Conservation (phyloP, 108 stramenopile species). For the Ochromonas danica region DNA sequence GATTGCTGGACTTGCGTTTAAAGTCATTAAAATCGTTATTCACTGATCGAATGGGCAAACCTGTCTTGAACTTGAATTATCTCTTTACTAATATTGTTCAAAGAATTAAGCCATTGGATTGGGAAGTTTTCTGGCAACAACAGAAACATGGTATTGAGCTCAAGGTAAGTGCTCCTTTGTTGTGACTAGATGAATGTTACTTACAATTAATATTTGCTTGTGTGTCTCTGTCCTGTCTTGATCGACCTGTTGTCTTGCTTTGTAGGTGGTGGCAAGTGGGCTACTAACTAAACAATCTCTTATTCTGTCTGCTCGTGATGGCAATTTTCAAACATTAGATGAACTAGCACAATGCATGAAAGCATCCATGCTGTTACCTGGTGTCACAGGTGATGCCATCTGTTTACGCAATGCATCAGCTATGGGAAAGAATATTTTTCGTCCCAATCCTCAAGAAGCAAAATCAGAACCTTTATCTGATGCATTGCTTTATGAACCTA, state of each 20-base stretch:
- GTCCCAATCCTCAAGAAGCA: no score
- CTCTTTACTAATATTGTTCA: constrained; percentile 74
- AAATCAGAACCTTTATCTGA: constrained; percentile 80
- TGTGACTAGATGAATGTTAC: neutral
- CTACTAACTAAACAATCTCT: constrained; percentile 67
- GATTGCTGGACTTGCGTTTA: constrained; percentile 75
- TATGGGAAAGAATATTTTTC: neutral
- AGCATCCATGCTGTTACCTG: constrained; percentile 84
- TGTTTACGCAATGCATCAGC: constrained; percentile 45
- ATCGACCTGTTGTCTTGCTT: neutral
- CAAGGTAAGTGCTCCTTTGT: no score
- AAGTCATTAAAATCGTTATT: constrained; percentile 65
- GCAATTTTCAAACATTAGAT: constrained; percentile 68
- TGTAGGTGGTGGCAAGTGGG: constrained; percentile 75
- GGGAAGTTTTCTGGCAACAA: constrained; percentile 73
- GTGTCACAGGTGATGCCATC: constrained; percentile 85
- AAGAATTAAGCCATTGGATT: constrained; percentile 79
- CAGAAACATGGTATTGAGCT: constrained; percentile 45
- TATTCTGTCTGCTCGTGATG: constrained; percentile 70
- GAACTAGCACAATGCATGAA: constrained; percentile 79
- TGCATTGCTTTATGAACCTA: constrained; percentile 80
- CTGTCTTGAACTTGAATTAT: constrained; percentile 80
- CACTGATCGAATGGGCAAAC: constrained; percentile 64
- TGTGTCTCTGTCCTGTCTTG: neutral
- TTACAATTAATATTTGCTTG: neutral